These are phyloP conservation scores for Hirsutella rhossiliensis DNA, from an alignment of 2,329 filamentous ascomycete species.

Conservation along the genomic window DNA sequence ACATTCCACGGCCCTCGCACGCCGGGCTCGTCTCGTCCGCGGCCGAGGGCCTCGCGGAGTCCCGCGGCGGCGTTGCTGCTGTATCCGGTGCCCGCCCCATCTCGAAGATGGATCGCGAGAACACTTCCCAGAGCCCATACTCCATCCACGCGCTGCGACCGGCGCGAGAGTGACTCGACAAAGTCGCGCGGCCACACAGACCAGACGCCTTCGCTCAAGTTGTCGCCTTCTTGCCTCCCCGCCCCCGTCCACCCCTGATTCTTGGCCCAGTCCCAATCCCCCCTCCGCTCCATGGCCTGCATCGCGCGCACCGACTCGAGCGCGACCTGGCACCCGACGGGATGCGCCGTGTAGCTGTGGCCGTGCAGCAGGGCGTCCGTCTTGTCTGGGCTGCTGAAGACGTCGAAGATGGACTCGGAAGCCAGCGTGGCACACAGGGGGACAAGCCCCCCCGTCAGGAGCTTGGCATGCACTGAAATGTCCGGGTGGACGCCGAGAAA, in stretches of 20 bases:
- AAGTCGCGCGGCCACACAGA: constrained; percentile 58
- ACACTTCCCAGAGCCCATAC: constrained; percentile 67
- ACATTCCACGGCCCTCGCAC: constrained; percentile 31
- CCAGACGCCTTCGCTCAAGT: constrained; percentile 30
- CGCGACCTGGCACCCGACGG: constrained; percentile 69
- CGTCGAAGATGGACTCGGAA: constrained; percentile 59
- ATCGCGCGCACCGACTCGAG: constrained; percentile 52
- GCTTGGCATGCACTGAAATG: constrained; percentile 71
- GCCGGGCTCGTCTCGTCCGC: constrained; percentile 6
- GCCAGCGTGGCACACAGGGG: constrained; percentile 68
- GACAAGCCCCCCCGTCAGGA: constrained; percentile 69
- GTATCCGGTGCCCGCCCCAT: constrained; percentile 30
- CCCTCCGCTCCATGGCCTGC: constrained; percentile 40
- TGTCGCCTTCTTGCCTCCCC: constrained; percentile 8
- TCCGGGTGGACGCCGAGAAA: constrained; percentile 60
- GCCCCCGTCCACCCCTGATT: constrained; percentile 26
- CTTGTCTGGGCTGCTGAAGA: constrained; percentile 62
- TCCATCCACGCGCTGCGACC: constrained; percentile 41
- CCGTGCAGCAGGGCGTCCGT: constrained; percentile 70
- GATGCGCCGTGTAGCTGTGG: constrained; percentile 78
- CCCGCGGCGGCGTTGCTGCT: constrained; percentile 32
- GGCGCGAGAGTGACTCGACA: constrained; percentile 43
- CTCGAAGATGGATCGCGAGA: constrained; percentile 47
- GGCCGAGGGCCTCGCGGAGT: constrained; percentile 24
- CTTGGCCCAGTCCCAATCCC: constrained; percentile 45